Percentiles rank a stretch among this genome's conserved stretches.
Evolutionary conservation across 495 filamentous ascomycete genomes (phyloP).

Genomic region (Penicillium turbatum): DNA sequence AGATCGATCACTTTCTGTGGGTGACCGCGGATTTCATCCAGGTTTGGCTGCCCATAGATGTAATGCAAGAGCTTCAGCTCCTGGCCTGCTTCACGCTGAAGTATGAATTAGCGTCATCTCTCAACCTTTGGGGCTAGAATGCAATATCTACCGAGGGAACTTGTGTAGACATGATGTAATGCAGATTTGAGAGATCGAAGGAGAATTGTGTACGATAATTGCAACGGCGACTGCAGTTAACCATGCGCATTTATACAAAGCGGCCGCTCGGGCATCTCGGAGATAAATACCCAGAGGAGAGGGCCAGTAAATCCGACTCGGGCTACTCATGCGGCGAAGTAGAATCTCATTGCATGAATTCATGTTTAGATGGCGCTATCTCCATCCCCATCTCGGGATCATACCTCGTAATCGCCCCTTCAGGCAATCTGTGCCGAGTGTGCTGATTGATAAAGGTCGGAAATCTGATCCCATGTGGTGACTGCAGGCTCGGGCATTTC

Average conservation of each 20-base stretch:
- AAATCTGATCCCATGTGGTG: constrained; percentile 5
- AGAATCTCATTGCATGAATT: background rate
- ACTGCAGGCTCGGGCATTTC: background rate
- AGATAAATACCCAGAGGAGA: constrained; percentile 1
- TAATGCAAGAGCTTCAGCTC: constrained; percentile 69
- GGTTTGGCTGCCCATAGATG: constrained; percentile 55
- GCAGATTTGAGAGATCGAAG: background rate
- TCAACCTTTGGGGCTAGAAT: background rate
- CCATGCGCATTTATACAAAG: background rate
- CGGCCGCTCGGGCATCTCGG: background rate
- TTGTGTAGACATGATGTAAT: background rate
- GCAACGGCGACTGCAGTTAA: background rate
- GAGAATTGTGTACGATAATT: background rate
- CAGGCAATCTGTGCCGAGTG: constrained; percentile 6
- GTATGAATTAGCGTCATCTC: background rate
- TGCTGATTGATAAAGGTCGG: constrained; percentile 3
- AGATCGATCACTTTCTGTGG: constrained; percentile 59
- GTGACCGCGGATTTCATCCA: constrained; percentile 57
- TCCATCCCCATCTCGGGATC: background rate
- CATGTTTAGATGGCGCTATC: background rate
- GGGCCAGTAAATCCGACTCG: background rate
- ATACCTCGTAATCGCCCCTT: background rate
- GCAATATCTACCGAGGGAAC: constrained; percentile 9
- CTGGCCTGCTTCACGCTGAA: constrained; percentile 57
- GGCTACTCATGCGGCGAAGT: background rate